A percentile compares a stretch with the other conserved stretches of the same genome.
phyloP scores from a whole-genome alignment of 2,329 filamentous ascomycete species.

The Colletotrichum tanaceti region DNA sequence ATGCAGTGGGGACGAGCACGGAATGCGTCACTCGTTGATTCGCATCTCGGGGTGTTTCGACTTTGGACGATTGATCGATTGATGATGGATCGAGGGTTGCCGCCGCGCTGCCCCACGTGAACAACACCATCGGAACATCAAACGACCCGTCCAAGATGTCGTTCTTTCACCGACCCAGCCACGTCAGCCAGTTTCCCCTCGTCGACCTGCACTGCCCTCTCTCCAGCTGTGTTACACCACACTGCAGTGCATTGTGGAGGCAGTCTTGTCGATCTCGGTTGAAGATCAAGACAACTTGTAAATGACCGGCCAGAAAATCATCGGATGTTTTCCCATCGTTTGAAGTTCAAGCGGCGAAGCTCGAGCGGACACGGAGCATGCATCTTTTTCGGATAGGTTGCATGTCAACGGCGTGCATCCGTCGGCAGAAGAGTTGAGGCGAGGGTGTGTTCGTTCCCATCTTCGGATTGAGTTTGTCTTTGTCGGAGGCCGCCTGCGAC shows the following conservation, averaged over 20 bases:
- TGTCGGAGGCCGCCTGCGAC: no score
- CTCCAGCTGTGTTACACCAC: not conserved
- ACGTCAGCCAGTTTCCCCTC: not conserved
- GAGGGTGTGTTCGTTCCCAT: slow-evolving; percentile 17
- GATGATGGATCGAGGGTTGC: slow-evolving; percentile 9
- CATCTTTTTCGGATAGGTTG: slow-evolving; percentile 25
- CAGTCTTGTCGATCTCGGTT: slow-evolving; percentile 10
- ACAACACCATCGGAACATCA: slow-evolving; percentile 4
- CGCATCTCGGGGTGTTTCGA: not conserved
- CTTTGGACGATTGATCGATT: not conserved
- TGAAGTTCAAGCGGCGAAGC: not conserved
- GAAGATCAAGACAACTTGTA: slow-evolving; percentile 13
- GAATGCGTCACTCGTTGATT: slow-evolving; percentile 25
- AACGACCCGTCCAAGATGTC: not conserved
- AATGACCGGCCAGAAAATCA: slow-evolving; percentile 17
- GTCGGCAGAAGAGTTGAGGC: slow-evolving; percentile 22
- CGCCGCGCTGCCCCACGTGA: not conserved
- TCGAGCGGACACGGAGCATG: not conserved
- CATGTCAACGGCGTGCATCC: slow-evolving; percentile 11
- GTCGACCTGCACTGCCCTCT: not conserved
- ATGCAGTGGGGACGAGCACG: slow-evolving; percentile 1
- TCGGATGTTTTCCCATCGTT: slow-evolving; percentile 31
- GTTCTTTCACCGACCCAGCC: not conserved
- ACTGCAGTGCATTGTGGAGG: not conserved
- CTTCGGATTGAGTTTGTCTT: slow-evolving; percentile 34